Evolutionary conservation across 2,329 filamentous ascomycete species (phyloP).

Genomic region (Fusarium agapanthi): DNA sequence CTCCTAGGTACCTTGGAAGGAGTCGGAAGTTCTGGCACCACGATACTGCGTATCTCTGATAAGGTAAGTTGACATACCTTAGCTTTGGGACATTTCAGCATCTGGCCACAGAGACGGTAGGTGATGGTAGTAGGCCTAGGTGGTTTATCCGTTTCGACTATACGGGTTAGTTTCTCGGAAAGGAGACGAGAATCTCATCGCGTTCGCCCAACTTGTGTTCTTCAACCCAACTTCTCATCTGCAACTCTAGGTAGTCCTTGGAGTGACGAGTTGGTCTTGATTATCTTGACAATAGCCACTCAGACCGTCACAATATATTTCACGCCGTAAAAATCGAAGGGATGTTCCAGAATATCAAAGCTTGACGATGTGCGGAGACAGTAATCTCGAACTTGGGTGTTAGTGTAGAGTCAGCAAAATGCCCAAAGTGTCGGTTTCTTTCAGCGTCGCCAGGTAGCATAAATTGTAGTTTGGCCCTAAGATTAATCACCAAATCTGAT

Average conservation of each 20-base stretch:
- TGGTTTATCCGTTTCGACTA: not conserved
- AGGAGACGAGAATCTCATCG: not conserved
- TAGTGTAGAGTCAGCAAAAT: not conserved
- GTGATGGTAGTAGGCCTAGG: not conserved
- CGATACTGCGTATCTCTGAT: not conserved
- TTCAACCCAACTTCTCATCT: not conserved
- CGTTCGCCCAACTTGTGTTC: not conserved
- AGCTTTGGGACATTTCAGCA: not conserved
- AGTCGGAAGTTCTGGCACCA: not conserved
- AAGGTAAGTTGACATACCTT: not conserved
- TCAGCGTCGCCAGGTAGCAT: no score
- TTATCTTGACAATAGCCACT: not conserved
- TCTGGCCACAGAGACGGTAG: not conserved
- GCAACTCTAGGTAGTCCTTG: not conserved
- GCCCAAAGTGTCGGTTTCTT: not conserved
- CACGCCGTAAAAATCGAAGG: fast-evolving
- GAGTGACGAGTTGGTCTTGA: not conserved
- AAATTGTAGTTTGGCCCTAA: no score
- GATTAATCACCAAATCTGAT: not conserved
- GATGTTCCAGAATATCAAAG: not conserved
- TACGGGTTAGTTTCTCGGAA: not conserved
- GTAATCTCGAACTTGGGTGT: not conserved
- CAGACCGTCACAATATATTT: not conserved
- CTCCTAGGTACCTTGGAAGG: not conserved
- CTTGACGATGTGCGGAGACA: not conserved